Evolutionary conservation across 176 grass and related monocot species (phyloP).

Genomic region (Phragmites australis): DNA sequence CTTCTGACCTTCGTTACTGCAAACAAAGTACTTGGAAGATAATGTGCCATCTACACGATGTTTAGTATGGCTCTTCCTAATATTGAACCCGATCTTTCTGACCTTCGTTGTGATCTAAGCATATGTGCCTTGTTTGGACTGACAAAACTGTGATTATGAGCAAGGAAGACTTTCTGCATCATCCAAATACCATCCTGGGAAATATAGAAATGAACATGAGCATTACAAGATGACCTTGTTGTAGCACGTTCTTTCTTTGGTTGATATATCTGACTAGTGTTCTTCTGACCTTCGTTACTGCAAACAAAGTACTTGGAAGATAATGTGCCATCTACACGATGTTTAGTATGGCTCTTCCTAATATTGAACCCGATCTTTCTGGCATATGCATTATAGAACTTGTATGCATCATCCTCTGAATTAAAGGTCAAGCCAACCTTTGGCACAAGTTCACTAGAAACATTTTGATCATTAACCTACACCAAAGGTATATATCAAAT

Average conservation of each 20-base stretch:
- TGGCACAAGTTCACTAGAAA: not conserved
- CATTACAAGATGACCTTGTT: not conserved
- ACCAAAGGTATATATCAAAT: not conserved
- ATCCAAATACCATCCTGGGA: not conserved
- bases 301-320: not conserved
- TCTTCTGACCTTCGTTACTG: not conserved
- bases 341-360: not conserved
- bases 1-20: not conserved
- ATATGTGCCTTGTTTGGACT: constrained; percentile 2
- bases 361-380: not conserved
- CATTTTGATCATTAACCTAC: not conserved
- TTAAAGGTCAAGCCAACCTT: not conserved
- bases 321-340: not conserved
- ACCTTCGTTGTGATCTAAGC: not conserved
- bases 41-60: not conserved
- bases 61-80: not conserved
- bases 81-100: not conserved
- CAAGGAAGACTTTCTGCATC: not conserved
- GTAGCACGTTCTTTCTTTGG: not conserved
- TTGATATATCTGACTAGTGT: not conserved
- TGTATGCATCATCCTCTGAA: not conserved
- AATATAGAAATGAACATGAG: not conserved
- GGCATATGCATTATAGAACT: constrained; percentile 12
- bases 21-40: not conserved
- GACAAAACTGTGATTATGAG: not conserved